phyloP scores from a whole-genome alignment of 768 basidiomycete genomes.

The Lactifluus piperatus region DNA sequence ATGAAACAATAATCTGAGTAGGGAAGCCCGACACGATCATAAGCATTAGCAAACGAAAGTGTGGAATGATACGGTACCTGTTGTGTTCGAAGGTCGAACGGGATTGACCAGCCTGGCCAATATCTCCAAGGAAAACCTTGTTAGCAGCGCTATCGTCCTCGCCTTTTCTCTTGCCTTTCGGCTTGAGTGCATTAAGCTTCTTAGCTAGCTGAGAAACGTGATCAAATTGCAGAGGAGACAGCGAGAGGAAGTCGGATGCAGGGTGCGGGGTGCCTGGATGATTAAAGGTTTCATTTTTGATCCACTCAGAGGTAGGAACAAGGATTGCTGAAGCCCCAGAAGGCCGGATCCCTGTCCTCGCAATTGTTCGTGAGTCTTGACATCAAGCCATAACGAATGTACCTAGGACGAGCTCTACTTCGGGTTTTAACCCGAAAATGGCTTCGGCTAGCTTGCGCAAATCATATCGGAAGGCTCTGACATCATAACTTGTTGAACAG shows the following conservation, averaged over 20 bases:
- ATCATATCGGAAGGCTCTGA: slow-evolving; percentile 6
- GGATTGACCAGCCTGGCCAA: slow-evolving; percentile 2
- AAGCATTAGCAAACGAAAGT: background rate
- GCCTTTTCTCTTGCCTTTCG: slow-evolving; percentile 3
- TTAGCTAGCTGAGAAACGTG: slow-evolving; percentile 1
- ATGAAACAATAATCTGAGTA: slow-evolving; percentile 10
- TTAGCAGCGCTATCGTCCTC: slow-evolving; percentile 17
- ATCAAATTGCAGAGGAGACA: slow-evolving; percentile 18
- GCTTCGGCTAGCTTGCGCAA: slow-evolving; percentile 6
- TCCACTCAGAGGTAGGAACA: slow-evolving; percentile 5
- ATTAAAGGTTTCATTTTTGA: background rate
- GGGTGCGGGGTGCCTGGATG: background rate
- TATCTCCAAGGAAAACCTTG: slow-evolving; percentile 3
- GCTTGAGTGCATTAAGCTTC: slow-evolving; percentile 11
- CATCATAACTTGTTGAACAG: background rate
- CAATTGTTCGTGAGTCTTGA: background rate
- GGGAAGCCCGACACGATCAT: background rate
- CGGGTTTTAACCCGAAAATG: background rate
- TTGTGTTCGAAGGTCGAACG: slow-evolving; percentile 15
- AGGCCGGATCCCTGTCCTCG: slow-evolving; percentile 8
- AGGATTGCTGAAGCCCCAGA: slow-evolving; percentile 19
- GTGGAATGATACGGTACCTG: slow-evolving; percentile 7
- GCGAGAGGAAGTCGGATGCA: slow-evolving; percentile 14
- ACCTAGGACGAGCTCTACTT: slow-evolving; percentile 17
- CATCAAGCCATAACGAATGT: background rate